Percentiles rank a stretch among this genome's conserved stretches.
These are phyloP conservation scores for Psidium friedrichsthalianum DNA, from an alignment of 345 rosid species.

Conservation along the genomic window DNA sequence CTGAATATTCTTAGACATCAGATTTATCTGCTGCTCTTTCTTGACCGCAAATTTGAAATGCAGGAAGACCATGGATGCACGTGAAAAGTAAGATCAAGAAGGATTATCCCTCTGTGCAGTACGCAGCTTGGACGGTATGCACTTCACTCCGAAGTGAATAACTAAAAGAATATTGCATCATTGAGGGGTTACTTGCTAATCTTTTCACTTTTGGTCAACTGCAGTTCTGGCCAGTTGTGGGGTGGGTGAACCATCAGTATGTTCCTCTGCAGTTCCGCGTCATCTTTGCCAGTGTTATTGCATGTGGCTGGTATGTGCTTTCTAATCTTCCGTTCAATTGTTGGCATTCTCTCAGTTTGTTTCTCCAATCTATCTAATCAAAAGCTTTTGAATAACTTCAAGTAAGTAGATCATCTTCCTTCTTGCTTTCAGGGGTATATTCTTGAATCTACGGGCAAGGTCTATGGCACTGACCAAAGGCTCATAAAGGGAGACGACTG, in stretches of 20 bases:
- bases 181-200: neutral
- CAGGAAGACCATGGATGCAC: slow-evolving; percentile 77
- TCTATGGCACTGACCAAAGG: slow-evolving; percentile 48
- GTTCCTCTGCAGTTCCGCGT: slow-evolving; percentile 83
- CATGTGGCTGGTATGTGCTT: slow-evolving; percentile 53
- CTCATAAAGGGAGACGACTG: slow-evolving; percentile 3
- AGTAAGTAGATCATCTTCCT: neutral
- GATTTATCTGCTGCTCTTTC: neutral
- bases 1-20: neutral
- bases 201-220: neutral
- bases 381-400: neutral
- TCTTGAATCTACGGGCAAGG: slow-evolving; percentile 65
- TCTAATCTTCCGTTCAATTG: neutral
- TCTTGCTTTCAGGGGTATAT: slow-evolving; percentile 53
- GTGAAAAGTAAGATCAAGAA: slow-evolving; percentile 64
- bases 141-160: neutral
- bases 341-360: neutral
- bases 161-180: neutral
- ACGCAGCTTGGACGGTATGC: slow-evolving; percentile 78
- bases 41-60: slow-evolving; percentile 12
- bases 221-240: slow-evolving; percentile 88
- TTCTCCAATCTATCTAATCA: neutral
- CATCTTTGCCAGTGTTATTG: slow-evolving; percentile 59
- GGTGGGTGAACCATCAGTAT: slow-evolving; percentile 84
- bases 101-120: slow-evolving; percentile 65